Evolutionary conservation across 2,329 filamentous ascomycete genomes (phyloP).

Genomic region (Penicillium crustosum): DNA sequence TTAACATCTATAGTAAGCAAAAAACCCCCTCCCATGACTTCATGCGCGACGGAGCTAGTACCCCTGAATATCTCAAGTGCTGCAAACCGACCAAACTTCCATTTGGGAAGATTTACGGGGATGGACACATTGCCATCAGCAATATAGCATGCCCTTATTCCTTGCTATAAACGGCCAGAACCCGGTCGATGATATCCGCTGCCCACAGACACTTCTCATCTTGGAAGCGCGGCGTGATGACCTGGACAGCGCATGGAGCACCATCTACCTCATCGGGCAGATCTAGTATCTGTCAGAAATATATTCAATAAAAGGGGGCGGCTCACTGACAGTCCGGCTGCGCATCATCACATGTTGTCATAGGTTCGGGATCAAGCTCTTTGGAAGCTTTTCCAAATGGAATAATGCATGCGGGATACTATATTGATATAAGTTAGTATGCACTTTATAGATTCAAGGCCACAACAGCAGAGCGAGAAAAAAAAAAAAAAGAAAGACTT

Average conservation of each 20-base stretch:
- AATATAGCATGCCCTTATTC: background rate
- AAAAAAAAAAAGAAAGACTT: constrained; percentile 23
- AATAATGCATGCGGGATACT: constrained; percentile 55
- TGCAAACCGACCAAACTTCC: background rate
- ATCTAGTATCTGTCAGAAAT: constrained; percentile 35
- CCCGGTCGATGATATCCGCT: constrained; percentile 32
- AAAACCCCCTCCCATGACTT: background rate
- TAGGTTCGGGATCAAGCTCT: constrained; percentile 37
- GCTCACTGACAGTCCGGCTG: constrained; percentile 29
- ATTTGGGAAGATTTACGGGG: background rate
- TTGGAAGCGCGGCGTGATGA: constrained; percentile 48
- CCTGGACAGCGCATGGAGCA: constrained; percentile 49
- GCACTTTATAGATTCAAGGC: background rate
- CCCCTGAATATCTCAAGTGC: background rate
- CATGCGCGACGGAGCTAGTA: background rate
- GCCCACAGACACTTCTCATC: constrained; percentile 49
- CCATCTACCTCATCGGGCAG: constrained; percentile 43
- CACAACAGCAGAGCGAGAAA: background rate
- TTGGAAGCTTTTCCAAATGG: constrained; percentile 47
- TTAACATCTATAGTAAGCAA: background rate
- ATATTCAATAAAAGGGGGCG: background rate
- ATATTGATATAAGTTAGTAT: background rate
- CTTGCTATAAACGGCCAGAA: background rate
- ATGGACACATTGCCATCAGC: background rate
- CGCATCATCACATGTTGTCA: constrained; percentile 31